Evolutionary conservation across 2,329 filamentous ascomycete genomes (phyloP), one percentile per base, ranked within the genome.

Genomic region (Xylariales sp.): DNA sequence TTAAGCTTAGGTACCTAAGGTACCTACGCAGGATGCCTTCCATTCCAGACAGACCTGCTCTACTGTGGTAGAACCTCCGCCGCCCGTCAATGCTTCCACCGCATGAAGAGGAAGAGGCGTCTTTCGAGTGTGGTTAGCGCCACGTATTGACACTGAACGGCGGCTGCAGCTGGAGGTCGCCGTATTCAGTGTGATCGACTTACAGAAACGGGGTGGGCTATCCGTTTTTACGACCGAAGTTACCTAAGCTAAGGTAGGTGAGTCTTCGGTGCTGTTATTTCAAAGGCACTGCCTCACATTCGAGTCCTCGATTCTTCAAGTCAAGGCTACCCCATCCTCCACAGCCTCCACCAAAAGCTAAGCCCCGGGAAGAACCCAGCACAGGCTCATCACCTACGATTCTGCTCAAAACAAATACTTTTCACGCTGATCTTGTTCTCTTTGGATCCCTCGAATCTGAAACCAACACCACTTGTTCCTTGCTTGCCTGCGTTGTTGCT

Each of bases 401-500:
- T n/a, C 24, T 27, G 24, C 7, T n/a, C n/a, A n/a, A 27, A 27
- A 27, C 7, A 8, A 27, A 27, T 8, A 8, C 7, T 8, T 27
- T n/a, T n/a, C 24, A 27, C n/a, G 24, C n/a, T 27, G 24, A 27
- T 27, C 24, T 8, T n/a, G n/a, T 27, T n/a, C 24, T 27, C 8
- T 27, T n/a, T n/a, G 24, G n/a, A n/a, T 27, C n/a, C n/a, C n/a
- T 27, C 24, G 7, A 8, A n/a, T n/a, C 24, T 27, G 24, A 8
- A 8, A 8, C n/a, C n/a, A 27, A 27, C 24, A n/a, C 20, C 16
- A 29, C 32, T 25, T 32, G 32, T 20, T 11, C 15, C 12, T 42
- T 33, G 15, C 40, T 22, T 39, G 39, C 36, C 18, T 34, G 16
- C 39, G 35, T n/a, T 34, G 35, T 39, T 38, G 40, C 27, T 41